These are phyloP conservation scores for Pyricularia pennisetigena DNA, from an alignment of 2,329 filamentous ascomycete species.

Conservation along the genomic window DNA sequence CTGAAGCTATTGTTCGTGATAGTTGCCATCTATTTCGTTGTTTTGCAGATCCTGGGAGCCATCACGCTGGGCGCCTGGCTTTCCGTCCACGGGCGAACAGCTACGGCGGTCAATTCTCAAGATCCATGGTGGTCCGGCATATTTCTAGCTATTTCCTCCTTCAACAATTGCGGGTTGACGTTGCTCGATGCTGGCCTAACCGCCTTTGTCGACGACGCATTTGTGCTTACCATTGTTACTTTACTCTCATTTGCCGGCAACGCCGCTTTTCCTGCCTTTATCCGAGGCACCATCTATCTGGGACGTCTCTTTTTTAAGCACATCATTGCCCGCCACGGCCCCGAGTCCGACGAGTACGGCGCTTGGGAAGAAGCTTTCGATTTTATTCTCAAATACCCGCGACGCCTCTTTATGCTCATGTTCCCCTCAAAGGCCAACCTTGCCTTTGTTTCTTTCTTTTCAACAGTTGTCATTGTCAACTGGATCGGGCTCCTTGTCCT, in stretches of 20 bases:
- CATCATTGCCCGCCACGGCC: slow-evolving; percentile 17
- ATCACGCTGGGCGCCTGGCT: slow-evolving; percentile 55
- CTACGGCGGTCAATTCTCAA: slow-evolving; percentile 43
- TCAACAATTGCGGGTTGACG: slow-evolving; percentile 62
- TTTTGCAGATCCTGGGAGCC: slow-evolving; percentile 49
- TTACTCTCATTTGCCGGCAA: slow-evolving; percentile 54
- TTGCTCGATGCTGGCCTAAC: slow-evolving; percentile 57
- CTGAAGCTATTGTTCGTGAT: slow-evolving; percentile 47
- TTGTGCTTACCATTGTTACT: slow-evolving; percentile 42
- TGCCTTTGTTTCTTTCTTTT: slow-evolving; percentile 53
- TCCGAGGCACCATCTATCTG: slow-evolving; percentile 50
- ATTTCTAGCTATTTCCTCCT: slow-evolving; percentile 58
- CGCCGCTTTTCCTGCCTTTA: slow-evolving; percentile 54
- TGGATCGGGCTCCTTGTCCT: slow-evolving; percentile 58
- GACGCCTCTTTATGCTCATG: slow-evolving; percentile 51
- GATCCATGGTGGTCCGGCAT: slow-evolving; percentile 60
- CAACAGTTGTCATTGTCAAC: slow-evolving; percentile 50
- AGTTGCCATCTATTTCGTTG: slow-evolving; percentile 49
- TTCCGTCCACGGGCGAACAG: slow-evolving; percentile 35
- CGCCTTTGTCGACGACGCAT: slow-evolving; percentile 43
- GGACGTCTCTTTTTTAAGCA: slow-evolving; percentile 30
- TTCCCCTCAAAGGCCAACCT: slow-evolving; percentile 56
- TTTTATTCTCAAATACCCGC: slow-evolving; percentile 45
- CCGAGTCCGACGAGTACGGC: slow-evolving; percentile 22
- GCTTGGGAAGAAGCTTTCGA: slow-evolving; percentile 38